Evolutionary conservation across 805 yeast species (phyloP).

Genomic region (Tetrapisispora pingtungensis): DNA sequence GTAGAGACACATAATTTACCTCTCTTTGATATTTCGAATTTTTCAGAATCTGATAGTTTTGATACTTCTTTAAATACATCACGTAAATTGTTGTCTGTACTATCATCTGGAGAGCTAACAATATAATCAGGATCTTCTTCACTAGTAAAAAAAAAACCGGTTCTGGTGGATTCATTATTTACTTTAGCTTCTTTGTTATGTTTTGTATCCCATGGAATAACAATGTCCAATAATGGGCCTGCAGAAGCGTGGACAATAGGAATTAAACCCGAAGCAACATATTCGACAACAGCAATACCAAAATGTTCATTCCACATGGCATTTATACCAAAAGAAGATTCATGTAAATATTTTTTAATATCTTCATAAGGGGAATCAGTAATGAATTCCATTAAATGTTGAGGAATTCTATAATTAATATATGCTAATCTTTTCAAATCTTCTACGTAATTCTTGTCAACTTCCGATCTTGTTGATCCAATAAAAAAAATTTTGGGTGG

Average conservation of each 20-base stretch:
- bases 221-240: conserved; percentile 87
- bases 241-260: conserved; percentile 93
- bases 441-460: conserved; percentile 53
- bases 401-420: conserved; percentile 33
- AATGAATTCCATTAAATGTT: conserved; percentile 40
- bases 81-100: conserved; percentile 27
- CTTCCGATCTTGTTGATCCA: conserved; percentile 71
- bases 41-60: conserved; percentile 30
- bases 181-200: conserved; percentile 17
- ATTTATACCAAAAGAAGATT: conserved; percentile 69
- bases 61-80: conserved; percentile 39
- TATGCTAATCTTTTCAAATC: conserved; percentile 36
- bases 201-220: conserved; percentile 40
- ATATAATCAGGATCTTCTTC: conserved; percentile 60
- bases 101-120: not conserved
- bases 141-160: conserved; percentile 76
- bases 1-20: conserved; percentile 38
- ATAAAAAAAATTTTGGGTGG: conserved; percentile 57
- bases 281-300: conserved; percentile 95
- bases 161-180: conserved; percentile 35
- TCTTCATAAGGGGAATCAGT: conserved; percentile 65
- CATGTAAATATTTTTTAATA: conserved; percentile 44
- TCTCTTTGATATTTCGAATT: conserved; percentile 34
- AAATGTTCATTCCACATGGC: conserved; percentile 99
- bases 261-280: conserved; percentile 72